These are phyloP conservation scores for Backusella tuberculispora DNA, from an alignment of 192 early-diverging fungal genomes.

Conservation along the genomic window DNA sequence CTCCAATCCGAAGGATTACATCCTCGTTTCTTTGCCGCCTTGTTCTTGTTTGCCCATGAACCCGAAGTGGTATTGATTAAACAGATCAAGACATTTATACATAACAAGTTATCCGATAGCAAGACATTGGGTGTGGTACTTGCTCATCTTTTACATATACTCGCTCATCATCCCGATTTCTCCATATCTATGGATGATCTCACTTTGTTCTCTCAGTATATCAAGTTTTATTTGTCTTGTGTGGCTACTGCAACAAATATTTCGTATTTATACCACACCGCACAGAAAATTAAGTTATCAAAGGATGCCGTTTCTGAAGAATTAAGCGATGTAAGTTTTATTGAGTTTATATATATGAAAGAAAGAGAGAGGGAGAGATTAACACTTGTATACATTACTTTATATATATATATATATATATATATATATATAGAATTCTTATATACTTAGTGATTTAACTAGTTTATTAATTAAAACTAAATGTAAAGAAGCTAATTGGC, in stretches of 20 bases:
- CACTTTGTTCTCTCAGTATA: conserved; percentile 65
- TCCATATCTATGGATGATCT: conserved; percentile 47
- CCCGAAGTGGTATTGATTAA: conserved; percentile 71
- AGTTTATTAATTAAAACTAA: conserved; percentile 81
- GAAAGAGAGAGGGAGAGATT: neutral
- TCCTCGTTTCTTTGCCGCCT: conserved; percentile 67
- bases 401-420: no score
- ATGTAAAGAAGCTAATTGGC: conserved; percentile 77
- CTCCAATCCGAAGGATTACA: conserved; percentile 64
- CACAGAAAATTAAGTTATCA: conserved; percentile 78
- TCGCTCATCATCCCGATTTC: conserved; percentile 91
- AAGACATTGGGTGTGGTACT: conserved; percentile 59
- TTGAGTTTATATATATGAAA: no score
- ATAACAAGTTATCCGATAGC: neutral
- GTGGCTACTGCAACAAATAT: conserved; percentile 83
- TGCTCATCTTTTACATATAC: conserved; percentile 68
- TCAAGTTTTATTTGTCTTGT: conserved; percentile 84
- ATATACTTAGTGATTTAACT: conserved; percentile 83
- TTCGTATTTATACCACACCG: conserved; percentile 79
- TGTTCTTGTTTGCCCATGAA: conserved; percentile 88
- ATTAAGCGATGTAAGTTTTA: conserved; percentile 50
- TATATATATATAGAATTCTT: conserved; percentile 59
- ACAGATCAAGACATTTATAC: conserved; percentile 39
- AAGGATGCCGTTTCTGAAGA: conserved; percentile 54
- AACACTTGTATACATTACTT: neutral